Evolutionary conservation across 495 filamentous ascomycete species (phyloP).

Genomic region (Chaetomidium leptoderma): DNA sequence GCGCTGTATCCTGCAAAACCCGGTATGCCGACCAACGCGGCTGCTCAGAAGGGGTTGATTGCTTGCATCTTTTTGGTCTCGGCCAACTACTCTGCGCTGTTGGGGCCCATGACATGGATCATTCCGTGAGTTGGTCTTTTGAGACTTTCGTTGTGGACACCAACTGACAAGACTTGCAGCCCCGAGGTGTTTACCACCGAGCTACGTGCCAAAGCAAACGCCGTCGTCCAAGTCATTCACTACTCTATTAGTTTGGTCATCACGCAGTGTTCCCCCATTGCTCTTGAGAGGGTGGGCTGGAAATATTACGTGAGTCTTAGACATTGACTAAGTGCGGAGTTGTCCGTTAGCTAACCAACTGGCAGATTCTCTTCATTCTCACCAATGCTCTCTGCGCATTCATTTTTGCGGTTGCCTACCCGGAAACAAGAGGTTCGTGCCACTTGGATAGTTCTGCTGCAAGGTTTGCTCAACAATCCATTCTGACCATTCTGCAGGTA

Average conservation of each 20-base stretch:
- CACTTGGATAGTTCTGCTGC: neutral
- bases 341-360: neutral
- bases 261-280: slow-evolving; percentile 53
- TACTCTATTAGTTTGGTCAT: slow-evolving; percentile 54
- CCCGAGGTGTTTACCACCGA: slow-evolving; percentile 56
- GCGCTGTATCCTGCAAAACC: slow-evolving; percentile 44
- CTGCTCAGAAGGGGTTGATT: slow-evolving; percentile 47
- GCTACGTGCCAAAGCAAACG: slow-evolving; percentile 50
- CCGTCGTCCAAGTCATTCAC: slow-evolving; percentile 50
- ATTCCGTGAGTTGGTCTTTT: slow-evolving; percentile 35
- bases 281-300: slow-evolving; percentile 44
- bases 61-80: slow-evolving; percentile 58
- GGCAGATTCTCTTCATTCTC: slow-evolving; percentile 48
- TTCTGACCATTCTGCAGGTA: slow-evolving; percentile 18
- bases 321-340: neutral
- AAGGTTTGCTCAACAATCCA: neutral
- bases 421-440: slow-evolving; percentile 46
- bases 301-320: slow-evolving; percentile 42
- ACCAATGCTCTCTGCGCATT: slow-evolving; percentile 47
- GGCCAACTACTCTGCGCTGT: slow-evolving; percentile 51
- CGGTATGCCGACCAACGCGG: slow-evolving; percentile 33
- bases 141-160: neutral
- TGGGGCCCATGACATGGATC: slow-evolving; percentile 54
- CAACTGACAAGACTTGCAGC: slow-evolving; percentile 11
- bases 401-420: slow-evolving; percentile 46